phyloP scores from a whole-genome alignment of 345 rosid species.

The Eucalyptus leucophloia region DNA sequence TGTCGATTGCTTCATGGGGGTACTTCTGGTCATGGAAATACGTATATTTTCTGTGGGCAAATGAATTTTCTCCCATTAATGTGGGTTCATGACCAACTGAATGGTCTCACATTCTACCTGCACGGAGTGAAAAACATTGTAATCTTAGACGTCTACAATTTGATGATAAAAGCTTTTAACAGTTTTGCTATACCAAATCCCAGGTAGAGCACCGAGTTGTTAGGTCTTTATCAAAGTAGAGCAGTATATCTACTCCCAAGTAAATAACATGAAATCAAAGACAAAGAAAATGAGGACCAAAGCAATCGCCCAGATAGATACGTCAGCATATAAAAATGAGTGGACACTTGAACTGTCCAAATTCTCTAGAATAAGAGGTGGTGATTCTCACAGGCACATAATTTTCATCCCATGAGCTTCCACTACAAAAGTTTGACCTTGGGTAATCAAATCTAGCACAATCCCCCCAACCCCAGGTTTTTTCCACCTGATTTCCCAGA shows the following conservation, averaged over 20 bases:
- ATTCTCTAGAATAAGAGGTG: not conserved
- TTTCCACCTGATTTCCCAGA: not conserved
- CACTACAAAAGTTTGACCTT: not conserved
- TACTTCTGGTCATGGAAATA: conserved; percentile 29
- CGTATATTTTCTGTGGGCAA: conserved; percentile 21
- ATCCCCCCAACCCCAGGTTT: not conserved
- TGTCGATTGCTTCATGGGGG: conserved; percentile 34
- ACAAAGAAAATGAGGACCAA: not conserved
- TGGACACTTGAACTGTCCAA: not conserved
- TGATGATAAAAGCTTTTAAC: not conserved
- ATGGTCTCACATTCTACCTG: not conserved
- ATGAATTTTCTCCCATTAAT: conserved; percentile 1
- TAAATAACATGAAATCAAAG: not conserved
- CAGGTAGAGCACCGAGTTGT: not conserved
- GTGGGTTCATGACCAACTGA: conserved; percentile 12
- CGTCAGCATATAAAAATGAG: not conserved
- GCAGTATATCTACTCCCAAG: not conserved
- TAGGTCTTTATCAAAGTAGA: not conserved
- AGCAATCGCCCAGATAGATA: not conserved
- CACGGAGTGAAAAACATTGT: not conserved
- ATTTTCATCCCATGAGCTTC: not conserved
- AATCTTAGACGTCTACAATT: not conserved
- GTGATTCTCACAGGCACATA: not conserved
- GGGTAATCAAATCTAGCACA: not conserved
- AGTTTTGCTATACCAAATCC: not conserved